A percentile compares a stretch with the other conserved stretches of the same genome.
These are phyloP conservation scores for Candida incommunis DNA, from an alignment of 805 yeast genomes.

Conservation along the genomic window DNA sequence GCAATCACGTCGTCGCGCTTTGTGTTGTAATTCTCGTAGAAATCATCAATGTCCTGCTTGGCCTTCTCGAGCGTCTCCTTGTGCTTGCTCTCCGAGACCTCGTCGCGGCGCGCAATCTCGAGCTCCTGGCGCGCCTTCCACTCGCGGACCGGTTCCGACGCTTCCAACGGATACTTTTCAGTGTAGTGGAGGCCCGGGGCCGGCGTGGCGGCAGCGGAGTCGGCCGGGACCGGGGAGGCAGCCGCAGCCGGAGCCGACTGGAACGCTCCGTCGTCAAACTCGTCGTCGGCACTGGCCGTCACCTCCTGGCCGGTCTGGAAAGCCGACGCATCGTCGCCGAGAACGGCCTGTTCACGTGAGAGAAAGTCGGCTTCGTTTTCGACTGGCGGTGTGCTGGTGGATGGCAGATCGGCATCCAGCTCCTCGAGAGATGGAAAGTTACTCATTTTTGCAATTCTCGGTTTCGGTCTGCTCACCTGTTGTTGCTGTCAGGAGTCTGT, in stretches of 20 bases:
- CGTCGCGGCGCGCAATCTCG: conserved; percentile 71
- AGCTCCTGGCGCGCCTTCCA: conserved; percentile 76
- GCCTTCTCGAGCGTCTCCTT: conserved; percentile 62
- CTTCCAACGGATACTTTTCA: conserved; percentile 23
- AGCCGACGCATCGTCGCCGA: conserved; percentile 29
- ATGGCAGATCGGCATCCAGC: conserved; percentile 19
- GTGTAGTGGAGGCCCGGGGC: conserved; percentile 13
- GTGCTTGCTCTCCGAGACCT: conserved; percentile 47
- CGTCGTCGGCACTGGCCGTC: conserved; percentile 9
- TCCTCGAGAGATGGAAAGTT: conserved; percentile 25
- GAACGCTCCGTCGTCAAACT: conserved; percentile 3
- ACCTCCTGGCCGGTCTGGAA: conserved; percentile 16
- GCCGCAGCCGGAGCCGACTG: conserved; percentile 4
- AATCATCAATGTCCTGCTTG: conserved; percentile 71
- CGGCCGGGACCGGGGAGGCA: not conserved
- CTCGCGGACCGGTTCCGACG: conserved; percentile 47
- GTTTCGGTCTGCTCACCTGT: too few relatives aligned
- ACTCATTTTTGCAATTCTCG: conserved; percentile 4
- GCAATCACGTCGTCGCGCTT: conserved; percentile 62
- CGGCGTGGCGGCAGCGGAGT: conserved; percentile 11
- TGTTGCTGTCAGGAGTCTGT: too few relatives aligned
- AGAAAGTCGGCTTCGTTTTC: conserved; percentile 22
- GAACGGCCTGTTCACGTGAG: conserved; percentile 27
- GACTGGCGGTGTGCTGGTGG: not conserved
- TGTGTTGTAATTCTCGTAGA: conserved; percentile 78